These are phyloP conservation scores for Mycena citricolor DNA, from an alignment of 1,284 basidiomycete genomes.

Conservation along the genomic window DNA sequence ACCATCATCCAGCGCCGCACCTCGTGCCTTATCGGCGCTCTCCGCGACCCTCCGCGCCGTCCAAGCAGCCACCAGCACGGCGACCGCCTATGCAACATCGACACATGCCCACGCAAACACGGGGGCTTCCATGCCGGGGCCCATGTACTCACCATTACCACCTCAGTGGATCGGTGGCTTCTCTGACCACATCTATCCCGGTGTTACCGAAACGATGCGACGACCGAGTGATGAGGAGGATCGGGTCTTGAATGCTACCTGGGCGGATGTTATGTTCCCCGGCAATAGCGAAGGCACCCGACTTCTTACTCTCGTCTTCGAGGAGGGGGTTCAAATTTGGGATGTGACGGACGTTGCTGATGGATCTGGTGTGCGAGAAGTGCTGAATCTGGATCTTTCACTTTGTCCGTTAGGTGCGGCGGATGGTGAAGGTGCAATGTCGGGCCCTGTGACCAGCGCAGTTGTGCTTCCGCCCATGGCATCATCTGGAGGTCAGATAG, in stretches of 20 bases:
- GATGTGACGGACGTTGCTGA: slow-evolving; percentile 64
- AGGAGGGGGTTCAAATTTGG: slow-evolving; percentile 65
- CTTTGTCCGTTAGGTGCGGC: too few relatives aligned
- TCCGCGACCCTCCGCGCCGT: slow-evolving; percentile 16
- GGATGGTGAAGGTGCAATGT: slow-evolving; percentile 3
- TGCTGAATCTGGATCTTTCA: slow-evolving; percentile 56
- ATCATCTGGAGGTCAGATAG: background rate
- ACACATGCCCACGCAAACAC: background rate
- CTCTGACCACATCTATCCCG: too few relatives aligned
- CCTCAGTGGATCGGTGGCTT: too few relatives aligned
- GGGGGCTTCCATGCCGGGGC: background rate
- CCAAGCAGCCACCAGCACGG: slow-evolving; percentile 9
- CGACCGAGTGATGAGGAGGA: too few relatives aligned
- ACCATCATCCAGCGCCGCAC: slow-evolving; percentile 2
- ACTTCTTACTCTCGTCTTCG: slow-evolving; percentile 62
- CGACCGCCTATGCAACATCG: slow-evolving; percentile 1
- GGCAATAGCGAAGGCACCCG: too few relatives aligned
- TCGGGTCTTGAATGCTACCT: too few relatives aligned
- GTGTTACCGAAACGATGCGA: too few relatives aligned
- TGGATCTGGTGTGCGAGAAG: slow-evolving; percentile 53
- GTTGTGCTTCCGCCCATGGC: slow-evolving; percentile 1
- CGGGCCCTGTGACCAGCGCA: slow-evolving; percentile 12
- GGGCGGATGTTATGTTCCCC: too few relatives aligned
- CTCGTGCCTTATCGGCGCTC: slow-evolving; percentile 14
- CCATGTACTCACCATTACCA: background rate